Conservation (phyloP, 257 asterid species). For the Mentha longifolia region DNA sequence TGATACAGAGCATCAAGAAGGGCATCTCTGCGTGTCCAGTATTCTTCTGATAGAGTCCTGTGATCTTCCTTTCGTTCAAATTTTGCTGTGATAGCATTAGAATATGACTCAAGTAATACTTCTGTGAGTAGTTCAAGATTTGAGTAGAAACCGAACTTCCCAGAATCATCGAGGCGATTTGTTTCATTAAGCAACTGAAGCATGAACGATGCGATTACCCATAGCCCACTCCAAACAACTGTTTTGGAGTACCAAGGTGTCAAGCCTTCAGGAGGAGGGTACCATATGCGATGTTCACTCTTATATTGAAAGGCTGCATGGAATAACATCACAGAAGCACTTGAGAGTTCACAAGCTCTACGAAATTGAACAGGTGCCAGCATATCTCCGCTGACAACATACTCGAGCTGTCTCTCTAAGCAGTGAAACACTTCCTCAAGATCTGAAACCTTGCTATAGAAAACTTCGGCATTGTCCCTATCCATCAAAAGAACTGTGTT, state of each 20-base stretch:
- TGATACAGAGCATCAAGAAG: slow-evolving; percentile 81
- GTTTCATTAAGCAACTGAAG: slow-evolving; percentile 68
- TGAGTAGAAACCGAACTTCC: slow-evolving; percentile 57
- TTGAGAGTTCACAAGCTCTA: slow-evolving; percentile 85
- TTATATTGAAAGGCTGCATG: slow-evolving; percentile 67
- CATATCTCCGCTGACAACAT: slow-evolving; percentile 63
- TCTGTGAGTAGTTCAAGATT: slow-evolving; percentile 74
- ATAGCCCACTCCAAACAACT: slow-evolving; percentile 72
- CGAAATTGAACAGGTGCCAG: slow-evolving; percentile 57
- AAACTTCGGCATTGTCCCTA: slow-evolving; percentile 96
- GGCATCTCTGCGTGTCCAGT: slow-evolving; percentile 73
- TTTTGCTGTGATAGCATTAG: slow-evolving; percentile 79
- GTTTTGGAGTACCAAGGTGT: slow-evolving; percentile 87
- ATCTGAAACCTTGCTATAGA: slow-evolving; percentile 91
- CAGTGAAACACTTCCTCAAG: slow-evolving; percentile 82
- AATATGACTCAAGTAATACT: slow-evolving; percentile 80
- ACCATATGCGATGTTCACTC: slow-evolving; percentile 83
- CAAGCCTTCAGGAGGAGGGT: slow-evolving; percentile 84
- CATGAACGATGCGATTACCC: slow-evolving; percentile 82
- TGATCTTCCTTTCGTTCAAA: slow-evolving; percentile 82
- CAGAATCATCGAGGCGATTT: slow-evolving; percentile 57
- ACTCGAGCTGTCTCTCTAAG: slow-evolving; percentile 75
- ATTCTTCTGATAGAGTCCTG: slow-evolving; percentile 68
- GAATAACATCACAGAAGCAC: slow-evolving; percentile 74
- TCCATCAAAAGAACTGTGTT: slow-evolving; percentile 95